These are phyloP conservation scores for Hypsizygus marmoreus DNA, from an alignment of 768 basidiomycete species.

Conservation along the genomic window DNA sequence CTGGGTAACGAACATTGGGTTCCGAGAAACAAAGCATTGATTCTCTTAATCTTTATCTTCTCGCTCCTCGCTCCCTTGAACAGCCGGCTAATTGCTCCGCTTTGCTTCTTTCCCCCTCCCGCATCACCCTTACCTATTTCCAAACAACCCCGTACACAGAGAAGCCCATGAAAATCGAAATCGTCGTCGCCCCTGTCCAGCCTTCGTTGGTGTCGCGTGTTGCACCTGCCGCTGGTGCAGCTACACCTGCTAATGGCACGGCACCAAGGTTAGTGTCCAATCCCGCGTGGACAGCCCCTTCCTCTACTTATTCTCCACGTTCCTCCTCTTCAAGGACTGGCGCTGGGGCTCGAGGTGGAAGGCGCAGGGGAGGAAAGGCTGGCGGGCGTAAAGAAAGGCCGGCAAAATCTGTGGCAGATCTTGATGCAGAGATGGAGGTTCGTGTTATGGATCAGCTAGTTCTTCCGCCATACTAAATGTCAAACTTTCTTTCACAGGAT, in stretches of 20 bases:
- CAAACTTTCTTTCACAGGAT: slow-evolving; percentile 43
- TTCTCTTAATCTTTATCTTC: slow-evolving; percentile 43
- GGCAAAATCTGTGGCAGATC: slow-evolving; percentile 81
- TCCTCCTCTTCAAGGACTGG: slow-evolving; percentile 29
- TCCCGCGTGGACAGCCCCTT: slow-evolving; percentile 5
- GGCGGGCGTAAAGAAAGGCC: slow-evolving; percentile 64
- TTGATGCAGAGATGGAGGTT: slow-evolving; percentile 99
- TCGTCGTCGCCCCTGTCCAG: slow-evolving; percentile 84
- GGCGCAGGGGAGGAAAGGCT: slow-evolving; percentile 44
- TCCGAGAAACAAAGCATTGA: slow-evolving; percentile 21
- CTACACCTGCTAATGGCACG: slow-evolving; percentile 28
- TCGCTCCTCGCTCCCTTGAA: slow-evolving; percentile 41
- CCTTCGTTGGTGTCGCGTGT: slow-evolving; percentile 81
- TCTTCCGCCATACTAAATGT: neutral
- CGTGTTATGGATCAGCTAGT: slow-evolving; percentile 14
- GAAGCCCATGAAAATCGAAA: slow-evolving; percentile 98
- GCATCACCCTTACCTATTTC: slow-evolving; percentile 30
- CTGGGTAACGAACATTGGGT: slow-evolving; percentile 39
- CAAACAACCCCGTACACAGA: slow-evolving; percentile 57
- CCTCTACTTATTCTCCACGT: slow-evolving; percentile 3
- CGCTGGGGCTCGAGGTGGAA: slow-evolving; percentile 42
- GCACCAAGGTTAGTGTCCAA: slow-evolving; percentile 30
- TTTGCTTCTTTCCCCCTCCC: slow-evolving; percentile 40
- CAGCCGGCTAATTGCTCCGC: slow-evolving; percentile 50
- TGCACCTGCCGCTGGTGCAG: slow-evolving; percentile 63